Evolutionary conservation across 345 rosid genomes (phyloP).

Genomic region (Raphanus sativus): DNA sequence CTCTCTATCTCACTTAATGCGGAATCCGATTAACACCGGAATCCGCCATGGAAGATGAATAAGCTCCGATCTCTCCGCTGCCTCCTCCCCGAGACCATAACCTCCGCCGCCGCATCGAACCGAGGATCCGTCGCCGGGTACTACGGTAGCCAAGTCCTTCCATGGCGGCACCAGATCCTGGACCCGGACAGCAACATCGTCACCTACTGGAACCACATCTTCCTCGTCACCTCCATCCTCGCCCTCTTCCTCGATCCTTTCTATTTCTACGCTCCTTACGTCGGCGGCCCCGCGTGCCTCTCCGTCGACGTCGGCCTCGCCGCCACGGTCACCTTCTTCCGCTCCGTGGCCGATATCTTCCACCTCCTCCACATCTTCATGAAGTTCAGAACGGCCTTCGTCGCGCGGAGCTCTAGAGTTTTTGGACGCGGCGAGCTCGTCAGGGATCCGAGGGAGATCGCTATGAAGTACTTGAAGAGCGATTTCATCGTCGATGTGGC

Average conservation of each 20-base stretch:
- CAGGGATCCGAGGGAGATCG: conserved; percentile 73
- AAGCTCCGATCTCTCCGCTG: conserved; percentile 38
- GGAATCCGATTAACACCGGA: conserved; percentile 48
- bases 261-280: conserved; percentile 68
- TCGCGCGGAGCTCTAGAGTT: conserved; percentile 69
- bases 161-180: conserved; percentile 84
- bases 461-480: conserved; percentile 57
- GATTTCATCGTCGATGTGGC: conserved; percentile 80
- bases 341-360: conserved; percentile 66
- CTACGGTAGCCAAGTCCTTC: conserved; percentile 40
- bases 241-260: conserved; percentile 91
- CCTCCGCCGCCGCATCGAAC: conserved; percentile 41
- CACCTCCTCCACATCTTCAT: conserved; percentile 60
- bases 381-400: conserved; percentile 85
- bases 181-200: conserved; percentile 90
- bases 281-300: conserved; percentile 60
- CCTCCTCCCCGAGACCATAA: conserved; percentile 44
- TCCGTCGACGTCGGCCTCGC: conserved; percentile 49
- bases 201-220: conserved; percentile 82
- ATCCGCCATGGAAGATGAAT: conserved; percentile 62
- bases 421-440: conserved; percentile 91
- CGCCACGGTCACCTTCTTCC: conserved; percentile 58
- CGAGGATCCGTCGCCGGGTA: conserved; percentile 36
- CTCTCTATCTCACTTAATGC: conserved; percentile 22
- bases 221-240: conserved; percentile 65